phyloP scores from a whole-genome alignment of 495 filamentous ascomycete genomes.

The Daldinia bambusicola region DNA sequence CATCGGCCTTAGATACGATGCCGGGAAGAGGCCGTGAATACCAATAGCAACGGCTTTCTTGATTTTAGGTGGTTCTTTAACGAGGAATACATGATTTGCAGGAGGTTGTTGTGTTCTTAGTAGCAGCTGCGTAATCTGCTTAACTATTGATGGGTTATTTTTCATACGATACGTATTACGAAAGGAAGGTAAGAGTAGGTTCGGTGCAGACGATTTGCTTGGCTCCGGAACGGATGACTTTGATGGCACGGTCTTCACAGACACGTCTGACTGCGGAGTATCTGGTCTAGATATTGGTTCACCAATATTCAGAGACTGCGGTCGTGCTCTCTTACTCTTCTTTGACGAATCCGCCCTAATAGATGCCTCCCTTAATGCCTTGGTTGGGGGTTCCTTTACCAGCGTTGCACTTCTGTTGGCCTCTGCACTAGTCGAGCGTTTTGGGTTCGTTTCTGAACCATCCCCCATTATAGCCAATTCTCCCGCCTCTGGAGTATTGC shows the following conservation, averaged over 20 bases:
- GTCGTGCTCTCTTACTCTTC: slow-evolving; percentile 61
- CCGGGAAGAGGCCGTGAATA: slow-evolving; percentile 93
- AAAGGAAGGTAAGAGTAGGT: slow-evolving; percentile 76
- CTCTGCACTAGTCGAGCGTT: slow-evolving; percentile 66
- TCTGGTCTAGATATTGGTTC: slow-evolving; percentile 49
- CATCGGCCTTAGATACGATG: slow-evolving; percentile 81
- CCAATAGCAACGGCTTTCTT: slow-evolving; percentile 91
- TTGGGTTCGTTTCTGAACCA: slow-evolving; percentile 69
- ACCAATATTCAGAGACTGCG: slow-evolving; percentile 60
- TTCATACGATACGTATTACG: slow-evolving; percentile 72
- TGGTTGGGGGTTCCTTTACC: slow-evolving; percentile 52
- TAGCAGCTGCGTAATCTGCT: slow-evolving; percentile 74
- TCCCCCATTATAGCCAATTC: slow-evolving; percentile 77
- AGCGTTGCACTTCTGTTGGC: slow-evolving; percentile 52
- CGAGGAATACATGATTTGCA: slow-evolving; percentile 75
- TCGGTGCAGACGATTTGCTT: slow-evolving; percentile 58
- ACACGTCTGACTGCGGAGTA: slow-evolving; percentile 51
- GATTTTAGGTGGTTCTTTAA: slow-evolving; percentile 74
- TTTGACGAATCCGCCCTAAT: slow-evolving; percentile 48
- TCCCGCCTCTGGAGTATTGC: slow-evolving; percentile 59
- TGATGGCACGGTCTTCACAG: slow-evolving; percentile 38
- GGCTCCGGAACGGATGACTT: slow-evolving; percentile 44
- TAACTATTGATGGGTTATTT: slow-evolving; percentile 75
- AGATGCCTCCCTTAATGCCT: slow-evolving; percentile 39
- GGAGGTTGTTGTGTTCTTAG: slow-evolving; percentile 69